phyloP scores from a whole-genome alignment of 2,329 filamentous ascomycete species.

The Nigrograna mackinnonii region DNA sequence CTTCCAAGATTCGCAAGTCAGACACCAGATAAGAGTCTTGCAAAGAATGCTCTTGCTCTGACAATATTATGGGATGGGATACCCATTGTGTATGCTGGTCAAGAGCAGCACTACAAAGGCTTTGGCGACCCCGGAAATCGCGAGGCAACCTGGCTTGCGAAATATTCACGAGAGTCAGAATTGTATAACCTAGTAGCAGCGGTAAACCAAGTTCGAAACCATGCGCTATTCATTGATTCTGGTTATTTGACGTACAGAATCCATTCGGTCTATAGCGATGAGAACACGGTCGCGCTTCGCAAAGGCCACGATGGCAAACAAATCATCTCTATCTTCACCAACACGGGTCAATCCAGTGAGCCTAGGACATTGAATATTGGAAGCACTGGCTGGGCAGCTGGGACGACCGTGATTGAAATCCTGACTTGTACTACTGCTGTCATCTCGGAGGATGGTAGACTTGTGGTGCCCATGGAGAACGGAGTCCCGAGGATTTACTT shows the following conservation, averaged over 20 bases:
- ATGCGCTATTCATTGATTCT: conserved; percentile 41
- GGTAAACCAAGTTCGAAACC: conserved; percentile 48
- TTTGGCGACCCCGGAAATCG: conserved; percentile 41
- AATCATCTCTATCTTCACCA: conserved; percentile 50
- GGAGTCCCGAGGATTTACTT: conserved; percentile 43
- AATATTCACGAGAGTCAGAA: conserved; percentile 42
- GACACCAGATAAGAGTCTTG: conserved; percentile 38
- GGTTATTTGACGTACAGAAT: conserved; percentile 48
- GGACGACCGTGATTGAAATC: conserved; percentile 33
- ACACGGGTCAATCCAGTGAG: conserved; percentile 38
- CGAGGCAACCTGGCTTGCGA: conserved; percentile 43
- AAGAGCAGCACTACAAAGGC: conserved; percentile 46
- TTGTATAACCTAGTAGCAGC: conserved; percentile 44
- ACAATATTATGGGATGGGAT: conserved; percentile 47
- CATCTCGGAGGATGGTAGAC: conserved; percentile 21
- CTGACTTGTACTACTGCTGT: conserved; percentile 35
- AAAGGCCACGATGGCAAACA: conserved; percentile 46
- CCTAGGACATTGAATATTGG: conserved; percentile 34
- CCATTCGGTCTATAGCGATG: conserved; percentile 48
- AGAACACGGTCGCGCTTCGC: conserved; percentile 48
- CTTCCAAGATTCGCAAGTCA: conserved; percentile 42
- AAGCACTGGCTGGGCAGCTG: conserved; percentile 28
- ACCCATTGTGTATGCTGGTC: conserved; percentile 47
- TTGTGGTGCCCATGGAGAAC: conserved; percentile 37
- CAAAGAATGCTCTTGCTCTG: conserved; percentile 43